Conservation (phyloP, 2,329 filamentous ascomycete species). For the Fusarium tanahbumbuense region DNA sequence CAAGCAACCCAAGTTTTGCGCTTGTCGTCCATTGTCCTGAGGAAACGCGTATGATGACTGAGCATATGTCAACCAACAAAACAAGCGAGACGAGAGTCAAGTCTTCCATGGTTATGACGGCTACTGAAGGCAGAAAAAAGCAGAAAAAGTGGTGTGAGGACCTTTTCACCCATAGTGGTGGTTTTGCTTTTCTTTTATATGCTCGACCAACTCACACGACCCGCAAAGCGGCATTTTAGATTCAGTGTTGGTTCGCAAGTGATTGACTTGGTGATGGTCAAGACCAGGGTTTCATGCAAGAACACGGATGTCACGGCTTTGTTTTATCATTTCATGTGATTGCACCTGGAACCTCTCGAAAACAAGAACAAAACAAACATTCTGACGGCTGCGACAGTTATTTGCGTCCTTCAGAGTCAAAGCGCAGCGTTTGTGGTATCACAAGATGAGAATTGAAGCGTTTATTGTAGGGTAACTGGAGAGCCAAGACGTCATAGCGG, state of each 20-base stretch:
- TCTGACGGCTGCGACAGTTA: not conserved
- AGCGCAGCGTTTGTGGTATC: not conserved
- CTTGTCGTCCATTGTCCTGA: not conserved
- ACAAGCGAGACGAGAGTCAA: not conserved
- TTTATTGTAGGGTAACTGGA: not conserved
- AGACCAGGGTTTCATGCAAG: not conserved
- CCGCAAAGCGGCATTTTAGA: not conserved
- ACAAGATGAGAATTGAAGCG: not conserved
- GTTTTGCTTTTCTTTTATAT: not conserved
- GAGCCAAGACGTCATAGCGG: not conserved
- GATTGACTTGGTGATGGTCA: not conserved
- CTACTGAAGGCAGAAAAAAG: not conserved
- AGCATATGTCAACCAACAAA: not conserved
- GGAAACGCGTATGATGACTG: not conserved
- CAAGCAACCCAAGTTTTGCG: not conserved
- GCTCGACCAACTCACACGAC: rapidly evolving
- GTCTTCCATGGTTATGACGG: not conserved
- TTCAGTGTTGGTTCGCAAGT: not conserved
- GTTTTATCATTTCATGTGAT: not conserved
- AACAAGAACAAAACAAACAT: not conserved
- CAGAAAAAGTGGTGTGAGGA: not conserved
- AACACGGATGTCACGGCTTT: not conserved
- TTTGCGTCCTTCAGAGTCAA: not conserved
- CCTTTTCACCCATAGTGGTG: rapidly evolving
- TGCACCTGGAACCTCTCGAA: not conserved